These are phyloP conservation scores for Uronychia setigera DNA, from an alignment of 73 alveolate genomes.

Conservation along the genomic window DNA sequence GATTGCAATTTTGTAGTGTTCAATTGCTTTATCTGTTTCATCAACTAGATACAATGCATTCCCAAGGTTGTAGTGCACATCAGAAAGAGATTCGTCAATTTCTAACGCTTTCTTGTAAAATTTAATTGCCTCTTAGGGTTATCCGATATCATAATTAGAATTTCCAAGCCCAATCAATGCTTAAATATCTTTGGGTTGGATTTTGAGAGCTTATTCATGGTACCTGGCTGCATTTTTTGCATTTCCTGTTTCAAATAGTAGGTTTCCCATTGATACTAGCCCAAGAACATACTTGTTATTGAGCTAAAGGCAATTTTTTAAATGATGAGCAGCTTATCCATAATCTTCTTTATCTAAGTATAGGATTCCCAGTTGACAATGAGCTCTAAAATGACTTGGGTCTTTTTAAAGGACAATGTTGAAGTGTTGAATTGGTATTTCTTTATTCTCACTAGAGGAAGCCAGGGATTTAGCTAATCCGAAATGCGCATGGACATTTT, in stretches of 20 bases:
- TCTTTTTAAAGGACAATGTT: slow-evolving; percentile 42
- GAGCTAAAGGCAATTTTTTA: slow-evolving; percentile 45
- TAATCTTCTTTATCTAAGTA: slow-evolving; percentile 53
- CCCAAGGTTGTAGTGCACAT: slow-evolving; percentile 75
- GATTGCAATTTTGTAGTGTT: slow-evolving; percentile 61
- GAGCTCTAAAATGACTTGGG: slow-evolving; percentile 60
- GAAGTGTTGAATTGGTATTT: slow-evolving; percentile 48
- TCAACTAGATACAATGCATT: slow-evolving; percentile 66
- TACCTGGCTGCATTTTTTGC: slow-evolving; percentile 64
- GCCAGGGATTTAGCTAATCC: slow-evolving; percentile 64
- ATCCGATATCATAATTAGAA: slow-evolving; percentile 58
- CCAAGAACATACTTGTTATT: slow-evolving; percentile 56
- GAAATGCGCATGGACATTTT: slow-evolving; percentile 52
- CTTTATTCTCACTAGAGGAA: slow-evolving; percentile 27
- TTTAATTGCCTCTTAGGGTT: slow-evolving; percentile 55
- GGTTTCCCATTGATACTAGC: slow-evolving; percentile 68
- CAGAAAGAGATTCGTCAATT: slow-evolving; percentile 54
- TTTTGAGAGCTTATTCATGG: slow-evolving; percentile 55
- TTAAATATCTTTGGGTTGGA: slow-evolving; percentile 58
- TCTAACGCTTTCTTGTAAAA: slow-evolving; percentile 60
- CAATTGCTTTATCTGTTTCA: slow-evolving; percentile 59
- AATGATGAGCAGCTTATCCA: slow-evolving; percentile 43
- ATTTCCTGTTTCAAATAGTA: slow-evolving; percentile 71
- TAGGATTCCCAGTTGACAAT: slow-evolving; percentile 55
- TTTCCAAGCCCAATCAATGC: slow-evolving; percentile 75